Evolutionary conservation across 768 basidiomycete genomes (phyloP), one percentile per base, ranked within the genome.

Genomic region (Tylopilus balloui): DNA sequence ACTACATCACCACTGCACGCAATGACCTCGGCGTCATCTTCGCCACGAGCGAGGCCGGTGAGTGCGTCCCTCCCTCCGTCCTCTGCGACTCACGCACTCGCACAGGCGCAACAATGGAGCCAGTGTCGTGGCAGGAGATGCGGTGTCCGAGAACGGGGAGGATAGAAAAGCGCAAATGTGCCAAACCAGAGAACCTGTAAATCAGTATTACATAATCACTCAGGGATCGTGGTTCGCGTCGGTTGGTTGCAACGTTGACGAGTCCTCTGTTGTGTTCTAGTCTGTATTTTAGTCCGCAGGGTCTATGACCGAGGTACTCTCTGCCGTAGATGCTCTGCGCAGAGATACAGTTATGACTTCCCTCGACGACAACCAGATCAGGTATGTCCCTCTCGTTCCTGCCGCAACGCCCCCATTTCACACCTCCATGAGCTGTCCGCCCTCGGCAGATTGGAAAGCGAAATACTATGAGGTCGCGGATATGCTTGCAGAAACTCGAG

Each of bases 11-110:
- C 0, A 95, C 92, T 3, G 92, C 88, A 7, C 74, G 88, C 35
- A 93, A 93, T 63, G 86, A 93, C 56, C 78, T 95, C 4, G 92
- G 93, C 0, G 92, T 95, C 9, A 86, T 94, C 45, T 93, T 89
- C 64, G 92, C 92, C 11, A 86, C 84, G 7, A 89, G 88, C 65
- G 91, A 92, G 70, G 84, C 86, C 41, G 89, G 90, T 81, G 60
- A 58, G 75, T 71, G 42, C 11, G 36, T 19, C n/a, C 23, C 13
- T 10, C 24, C 6, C 37, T 13, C 15, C 15, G 20, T 41, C 24
- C 50, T 45, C 37, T 34, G 47, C 27, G 46, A 19, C 46, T 42
- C 48, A 57, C 35, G 24, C 4, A 7, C 25, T 36, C 8, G 27
- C 58, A 20, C 51, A 89, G 88, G 89, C 46, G 82, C 79, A 10